These are phyloP conservation scores for Lactarius vividus DNA, from an alignment of 768 basidiomycete genomes.

Conservation along the genomic window DNA sequence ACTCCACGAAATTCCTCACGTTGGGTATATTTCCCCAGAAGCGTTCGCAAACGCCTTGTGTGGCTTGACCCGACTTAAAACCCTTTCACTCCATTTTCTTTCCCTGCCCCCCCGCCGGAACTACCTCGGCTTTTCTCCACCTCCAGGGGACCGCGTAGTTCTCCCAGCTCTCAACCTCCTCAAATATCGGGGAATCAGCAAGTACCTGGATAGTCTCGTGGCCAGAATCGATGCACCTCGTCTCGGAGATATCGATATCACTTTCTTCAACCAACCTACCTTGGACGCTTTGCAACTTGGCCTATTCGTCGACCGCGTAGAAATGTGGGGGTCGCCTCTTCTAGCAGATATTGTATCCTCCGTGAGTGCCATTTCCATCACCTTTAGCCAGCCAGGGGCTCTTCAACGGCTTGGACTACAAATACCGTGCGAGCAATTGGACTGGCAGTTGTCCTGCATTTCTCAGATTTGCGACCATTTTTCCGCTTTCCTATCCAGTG, in stretches of 20 bases:
- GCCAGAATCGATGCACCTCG: too few species aligned
- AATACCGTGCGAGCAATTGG: background rate
- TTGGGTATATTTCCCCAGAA: background rate
- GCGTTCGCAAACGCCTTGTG: background rate
- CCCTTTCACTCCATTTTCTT: background rate
- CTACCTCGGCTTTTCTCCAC: too few species aligned
- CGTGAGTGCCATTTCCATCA: background rate
- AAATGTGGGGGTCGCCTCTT: background rate
- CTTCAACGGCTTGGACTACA: background rate
- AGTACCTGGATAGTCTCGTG: too few species aligned
- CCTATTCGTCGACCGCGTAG: background rate
- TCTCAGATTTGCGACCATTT: background rate
- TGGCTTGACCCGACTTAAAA: background rate
- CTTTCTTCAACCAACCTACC: background rate
- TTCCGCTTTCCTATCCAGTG: background rate
- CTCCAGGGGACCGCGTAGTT: too few species aligned
- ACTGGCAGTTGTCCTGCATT: too few species aligned
- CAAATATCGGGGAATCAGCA: too few species aligned
- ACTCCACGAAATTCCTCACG: background rate
- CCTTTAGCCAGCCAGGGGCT: background rate
- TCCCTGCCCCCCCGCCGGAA: too few species aligned
- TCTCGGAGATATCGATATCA: too few species aligned
- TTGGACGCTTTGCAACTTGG: background rate
- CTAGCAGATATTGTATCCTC: background rate
- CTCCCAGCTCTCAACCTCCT: too few species aligned